These are phyloP conservation scores for Xerocomus brunneocitrinus DNA, from an alignment of 768 basidiomycete genomes.

Conservation along the genomic window DNA sequence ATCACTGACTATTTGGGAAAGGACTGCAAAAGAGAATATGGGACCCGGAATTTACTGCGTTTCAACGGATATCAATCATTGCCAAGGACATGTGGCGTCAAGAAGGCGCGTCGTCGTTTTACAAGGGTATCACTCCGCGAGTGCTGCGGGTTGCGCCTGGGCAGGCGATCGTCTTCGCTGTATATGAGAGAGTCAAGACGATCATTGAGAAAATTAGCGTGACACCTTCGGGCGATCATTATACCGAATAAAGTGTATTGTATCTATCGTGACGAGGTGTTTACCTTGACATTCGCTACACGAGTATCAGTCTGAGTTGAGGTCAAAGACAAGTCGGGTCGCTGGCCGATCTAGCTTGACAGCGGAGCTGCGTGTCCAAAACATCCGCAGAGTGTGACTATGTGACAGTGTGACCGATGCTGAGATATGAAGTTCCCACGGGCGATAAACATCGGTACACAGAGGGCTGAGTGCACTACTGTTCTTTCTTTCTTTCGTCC, in stretches of 20 bases:
- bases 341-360: too few relatives aligned
- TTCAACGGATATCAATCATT: slow-evolving; percentile 75
- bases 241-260: slow-evolving; percentile 53
- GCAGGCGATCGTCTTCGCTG: slow-evolving; percentile 95
- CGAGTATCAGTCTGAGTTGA: background rate
- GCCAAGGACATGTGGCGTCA: slow-evolving; percentile 89
- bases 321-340: background rate
- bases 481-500: slow-evolving; percentile 24
- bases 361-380: background rate
- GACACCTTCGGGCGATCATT: slow-evolving; percentile 55
- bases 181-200: slow-evolving; percentile 84
- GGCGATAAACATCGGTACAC: slow-evolving; percentile 34
- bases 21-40: slow-evolving; percentile 85
- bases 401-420: slow-evolving; percentile 30
- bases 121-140: slow-evolving; percentile 97
- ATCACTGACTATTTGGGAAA: slow-evolving; percentile 22
- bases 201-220: slow-evolving; percentile 66
- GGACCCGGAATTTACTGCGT: slow-evolving; percentile 66
- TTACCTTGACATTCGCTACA: too few relatives aligned
- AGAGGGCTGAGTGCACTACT: slow-evolving; percentile 12
- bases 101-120: slow-evolving; percentile 88
- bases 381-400: slow-evolving; percentile 8
- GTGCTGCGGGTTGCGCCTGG: slow-evolving; percentile 96
- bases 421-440: slow-evolving; percentile 34
- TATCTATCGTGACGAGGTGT: background rate